Evolutionary conservation across 495 filamentous ascomycete genomes (phyloP).

Genomic region (Ramalina intermedia): DNA sequence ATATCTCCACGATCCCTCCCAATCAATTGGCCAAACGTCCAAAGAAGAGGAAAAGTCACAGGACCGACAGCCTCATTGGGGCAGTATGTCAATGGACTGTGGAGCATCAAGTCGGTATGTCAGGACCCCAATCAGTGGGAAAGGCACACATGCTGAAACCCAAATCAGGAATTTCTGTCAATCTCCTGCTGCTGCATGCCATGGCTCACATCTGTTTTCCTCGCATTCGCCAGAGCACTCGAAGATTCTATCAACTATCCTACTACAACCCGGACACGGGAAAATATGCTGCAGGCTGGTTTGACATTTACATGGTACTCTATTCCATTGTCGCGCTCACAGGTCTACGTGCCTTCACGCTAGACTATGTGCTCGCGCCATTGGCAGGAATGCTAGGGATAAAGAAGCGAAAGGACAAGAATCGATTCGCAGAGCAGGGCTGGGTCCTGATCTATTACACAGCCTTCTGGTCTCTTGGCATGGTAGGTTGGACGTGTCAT

Average conservation of each 20-base stretch:
- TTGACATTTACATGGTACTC: constrained; percentile 65
- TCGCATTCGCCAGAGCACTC: constrained; percentile 57
- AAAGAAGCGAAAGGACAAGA: constrained; percentile 51
- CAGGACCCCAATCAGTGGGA: neutral
- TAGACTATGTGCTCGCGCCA: constrained; percentile 76
- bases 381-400: constrained; percentile 55
- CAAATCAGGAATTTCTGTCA: constrained; percentile 54
- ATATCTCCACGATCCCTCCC: too few relatives aligned
- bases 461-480: constrained; percentile 66
- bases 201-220: constrained; percentile 70
- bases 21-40: neutral
- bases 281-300: constrained; percentile 56
- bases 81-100: constrained; percentile 29
- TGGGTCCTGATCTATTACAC: constrained; percentile 74
- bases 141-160: constrained; percentile 6
- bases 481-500: constrained; percentile 36
- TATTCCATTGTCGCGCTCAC: constrained; percentile 78
- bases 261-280: constrained; percentile 57
- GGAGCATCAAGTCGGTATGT: constrained; percentile 38
- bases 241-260: constrained; percentile 73
- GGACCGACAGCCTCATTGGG: constrained; percentile 5
- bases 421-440: constrained; percentile 83
- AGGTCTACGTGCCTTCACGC: constrained; percentile 64
- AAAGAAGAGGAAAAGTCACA: constrained; percentile 2
- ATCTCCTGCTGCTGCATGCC: constrained; percentile 60